Evolutionary conservation across 2,329 filamentous ascomycete species (phyloP), one percentile per base, ranked within the genome.

Genomic region (Cordyceps tenuipes): DNA sequence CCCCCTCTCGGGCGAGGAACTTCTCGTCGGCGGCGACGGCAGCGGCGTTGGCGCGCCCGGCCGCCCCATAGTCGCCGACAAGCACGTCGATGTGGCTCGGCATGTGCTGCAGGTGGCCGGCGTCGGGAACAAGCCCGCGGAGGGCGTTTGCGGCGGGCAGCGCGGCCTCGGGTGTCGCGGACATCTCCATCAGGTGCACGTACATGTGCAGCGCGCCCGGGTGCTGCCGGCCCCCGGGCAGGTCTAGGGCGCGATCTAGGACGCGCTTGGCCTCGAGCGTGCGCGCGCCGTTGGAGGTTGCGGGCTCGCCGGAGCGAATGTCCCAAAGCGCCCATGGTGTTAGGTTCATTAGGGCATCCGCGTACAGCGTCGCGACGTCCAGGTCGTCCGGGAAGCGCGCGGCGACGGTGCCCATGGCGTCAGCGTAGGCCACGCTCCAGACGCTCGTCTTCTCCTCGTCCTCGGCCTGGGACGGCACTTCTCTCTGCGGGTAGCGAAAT

Each of bases 111-210:
- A 88, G 72, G 69, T 89, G 86, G 0, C 85, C 86, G 0, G 82
- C 78, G 67, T 88, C 85, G 0, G 86, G 86, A 0, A 85, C 79
- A 2, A 89, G 75, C 9, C 75, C 76, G 41, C 85, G 81, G 5
- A 89, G 75, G n/a, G 74, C 70, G 65, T 89, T 79, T 7, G 84
- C 85, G 0, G 79, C 75, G 0, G 78, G 72, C 5, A 88, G 66
- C 0, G 83, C 86, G 4, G 71, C 68, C 67, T 88, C 86, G 0
- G 86, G 86, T 0, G 75, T 77, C 0, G 75, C 72, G 0, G 85
- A 88, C 85, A 88, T 88, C 67, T 89, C 86, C 79, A 88, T 86
- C 1, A 88, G 77, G 65, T 91, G 88, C 44, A 91, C 88, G 69
- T 91, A 91, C 36, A 90, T 73, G 69, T 92, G 89, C 6, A 91